Conservation (phyloP, 352 stramenopile species). For the Pythium grandisporangium region DNA sequence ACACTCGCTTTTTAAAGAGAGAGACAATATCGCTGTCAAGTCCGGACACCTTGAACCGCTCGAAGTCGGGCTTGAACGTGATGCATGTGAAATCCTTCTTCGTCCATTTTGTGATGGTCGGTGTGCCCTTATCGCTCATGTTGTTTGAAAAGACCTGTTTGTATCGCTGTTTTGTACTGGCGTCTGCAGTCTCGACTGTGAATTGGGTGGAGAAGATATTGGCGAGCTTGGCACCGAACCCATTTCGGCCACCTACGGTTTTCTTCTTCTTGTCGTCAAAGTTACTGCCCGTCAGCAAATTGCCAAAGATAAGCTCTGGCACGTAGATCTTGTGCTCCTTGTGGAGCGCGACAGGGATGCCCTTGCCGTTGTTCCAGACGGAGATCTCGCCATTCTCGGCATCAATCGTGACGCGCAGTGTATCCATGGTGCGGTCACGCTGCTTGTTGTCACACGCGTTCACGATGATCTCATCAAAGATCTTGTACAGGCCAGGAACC, state of each 20-base stretch:
- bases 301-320: conserved; percentile 96
- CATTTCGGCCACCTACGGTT: conserved; percentile 92
- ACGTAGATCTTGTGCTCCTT: conserved; percentile 97
- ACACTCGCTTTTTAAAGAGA: conserved; percentile 95
- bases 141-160: conserved; percentile 88
- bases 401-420: conserved; percentile 93
- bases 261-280: conserved; percentile 98
- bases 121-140: conserved; percentile 89
- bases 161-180: conserved; percentile 90
- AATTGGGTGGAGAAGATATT: conserved; percentile 99
- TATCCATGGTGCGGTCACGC: conserved; percentile 93
- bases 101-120: conserved; percentile 76
- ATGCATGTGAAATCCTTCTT: conserved; percentile 94
- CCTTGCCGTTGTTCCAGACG: conserved; percentile 97
- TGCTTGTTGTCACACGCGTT: conserved; percentile 99
- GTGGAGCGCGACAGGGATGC: conserved; percentile 96
- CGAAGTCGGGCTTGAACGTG: conserved; percentile 94
- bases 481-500: conserved; percentile 96
- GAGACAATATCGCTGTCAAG: conserved; percentile 92
- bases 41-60: conserved; percentile 86
- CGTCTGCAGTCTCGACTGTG: conserved; percentile 96
- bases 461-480: conserved; percentile 99
- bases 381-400: conserved; percentile 89
- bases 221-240: conserved; percentile 98
- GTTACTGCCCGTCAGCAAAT: conserved; percentile 97